These are phyloP conservation scores for Microcyclosporella mali DNA, from an alignment of 2,329 filamentous ascomycete genomes.

Conservation along the genomic window DNA sequence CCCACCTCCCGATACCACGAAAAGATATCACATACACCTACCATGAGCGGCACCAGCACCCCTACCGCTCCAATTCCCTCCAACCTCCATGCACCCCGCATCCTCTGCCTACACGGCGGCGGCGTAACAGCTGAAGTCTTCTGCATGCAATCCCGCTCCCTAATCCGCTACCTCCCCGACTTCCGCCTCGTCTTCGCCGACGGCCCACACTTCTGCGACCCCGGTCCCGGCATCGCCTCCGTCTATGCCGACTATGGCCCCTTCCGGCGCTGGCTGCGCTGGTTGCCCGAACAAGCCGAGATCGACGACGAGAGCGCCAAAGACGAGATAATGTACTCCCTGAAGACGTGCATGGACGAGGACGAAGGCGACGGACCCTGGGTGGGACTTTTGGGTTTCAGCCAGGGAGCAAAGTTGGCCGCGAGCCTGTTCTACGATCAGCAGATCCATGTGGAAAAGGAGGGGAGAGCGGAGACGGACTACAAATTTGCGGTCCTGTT, in stretches of 20 bases:
- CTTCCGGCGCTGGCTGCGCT: slow-evolving; percentile 60
- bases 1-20: background rate
- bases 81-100: slow-evolving; percentile 47
- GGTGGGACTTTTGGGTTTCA: slow-evolving; percentile 48
- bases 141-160: slow-evolving; percentile 57
- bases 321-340: slow-evolving; percentile 43
- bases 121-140: slow-evolving; percentile 68
- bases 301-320: slow-evolving; percentile 46
- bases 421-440: slow-evolving; percentile 49
- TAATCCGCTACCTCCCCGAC: slow-evolving; percentile 46
- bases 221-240: slow-evolving; percentile 56
- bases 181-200: slow-evolving; percentile 71
- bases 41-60: background rate
- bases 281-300: slow-evolving; percentile 52
- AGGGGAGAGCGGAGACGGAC: slow-evolving; percentile 30
- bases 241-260: slow-evolving; percentile 63
- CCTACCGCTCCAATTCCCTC: background rate
- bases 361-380: slow-evolving; percentile 42
- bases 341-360: slow-evolving; percentile 41
- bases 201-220: slow-evolving; percentile 57
- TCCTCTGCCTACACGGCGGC: slow-evolving; percentile 77
- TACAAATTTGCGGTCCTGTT: slow-evolving; percentile 59
- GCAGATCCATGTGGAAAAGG: slow-evolving; percentile 48
- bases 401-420: slow-evolving; percentile 45
- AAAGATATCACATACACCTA: background rate